Evolutionary conservation across 2,329 filamentous ascomycete genomes (phyloP), one percentile per base, ranked within the genome.

Genomic region (Fusarium multiceps): DNA sequence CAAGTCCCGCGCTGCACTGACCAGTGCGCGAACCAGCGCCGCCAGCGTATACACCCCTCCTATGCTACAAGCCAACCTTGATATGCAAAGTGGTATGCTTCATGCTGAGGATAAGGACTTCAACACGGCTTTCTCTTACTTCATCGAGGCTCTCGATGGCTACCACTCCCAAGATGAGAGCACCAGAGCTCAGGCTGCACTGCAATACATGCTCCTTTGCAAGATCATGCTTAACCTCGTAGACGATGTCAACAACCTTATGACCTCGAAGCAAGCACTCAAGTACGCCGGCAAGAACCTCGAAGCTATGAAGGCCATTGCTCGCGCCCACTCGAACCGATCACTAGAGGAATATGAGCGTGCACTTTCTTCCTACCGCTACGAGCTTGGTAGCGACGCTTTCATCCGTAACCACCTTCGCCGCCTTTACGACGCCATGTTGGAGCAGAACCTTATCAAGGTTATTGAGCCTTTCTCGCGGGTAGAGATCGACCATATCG

Each of bases 191-290:
- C 97, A 95, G n/a, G 93, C 95, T 14, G 94, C 96, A 13, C 86
- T 99, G 72, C 96, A 99, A 85, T 99, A 99, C 86, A 99, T 99
- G 96, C 89, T 99, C 57, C 90, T 99, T 37, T 98, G 96, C 90
- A 99, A 99, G 86, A 96, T 99, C 81, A 99, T 99, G 97, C 88
- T 99, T 74, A 99, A 99, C 83, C 87, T 97, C 42, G 93, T 90
- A 72, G 94, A 98, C 84, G 97, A 99, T 80, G 95, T 99, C 80
- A 97, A 95, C 83, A 90, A 92, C 78, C 89, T 99, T 73, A 93
- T 99, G 89, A 89, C 92, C 30, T 97, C 93, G 57, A 99, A 99
- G 87, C 94, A 98, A 81, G 96, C 97, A 41, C 89, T 97, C 78
- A 96, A 97, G 82, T 98, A 99, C 79, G 94, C 94, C 32, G 94